phyloP scores from a whole-genome alignment of 2,329 filamentous ascomycete species.

The Metarhizium album region DNA sequence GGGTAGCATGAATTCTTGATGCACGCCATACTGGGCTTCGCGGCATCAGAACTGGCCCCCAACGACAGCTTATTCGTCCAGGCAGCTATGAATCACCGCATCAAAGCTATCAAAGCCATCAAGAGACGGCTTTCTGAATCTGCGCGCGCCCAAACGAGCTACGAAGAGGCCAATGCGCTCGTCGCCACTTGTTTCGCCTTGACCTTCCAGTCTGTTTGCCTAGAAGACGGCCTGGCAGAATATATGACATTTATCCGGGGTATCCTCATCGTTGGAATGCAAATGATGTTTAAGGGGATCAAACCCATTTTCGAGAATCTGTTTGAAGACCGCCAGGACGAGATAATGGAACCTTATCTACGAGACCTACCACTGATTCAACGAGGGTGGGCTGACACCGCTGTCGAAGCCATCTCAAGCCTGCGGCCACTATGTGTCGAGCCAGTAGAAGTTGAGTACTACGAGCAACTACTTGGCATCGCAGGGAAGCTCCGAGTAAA shows the following conservation, averaged over 20 bases:
- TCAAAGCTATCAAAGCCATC: constrained; percentile 53
- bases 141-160: constrained; percentile 27
- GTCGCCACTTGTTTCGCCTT: constrained; percentile 49
- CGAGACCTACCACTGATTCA: constrained; percentile 33
- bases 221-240: constrained; percentile 48
- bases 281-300: constrained; percentile 39
- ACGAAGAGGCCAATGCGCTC: constrained; percentile 47
- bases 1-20: constrained; percentile 53
- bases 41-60: constrained; percentile 52
- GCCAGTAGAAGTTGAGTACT: constrained; percentile 35
- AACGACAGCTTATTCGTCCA: constrained; percentile 39
- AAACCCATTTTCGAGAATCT: constrained; percentile 40
- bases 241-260: constrained; percentile 51
- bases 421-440: constrained; percentile 33
- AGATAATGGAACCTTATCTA: constrained; percentile 34
- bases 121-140: constrained; percentile 40
- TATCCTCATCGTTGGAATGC: constrained; percentile 41
- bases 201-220: constrained; percentile 45
- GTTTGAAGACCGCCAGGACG: constrained; percentile 28
- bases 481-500: constrained; percentile 40
- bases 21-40: constrained; percentile 58
- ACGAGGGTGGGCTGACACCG: constrained; percentile 34
- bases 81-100: constrained; percentile 51
- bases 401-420: constrained; percentile 29
- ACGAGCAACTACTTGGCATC: constrained; percentile 32